These are phyloP conservation scores for Teratosphaeria zuluensis DNA, from an alignment of 2,329 filamentous ascomycete genomes.

Conservation along the genomic window DNA sequence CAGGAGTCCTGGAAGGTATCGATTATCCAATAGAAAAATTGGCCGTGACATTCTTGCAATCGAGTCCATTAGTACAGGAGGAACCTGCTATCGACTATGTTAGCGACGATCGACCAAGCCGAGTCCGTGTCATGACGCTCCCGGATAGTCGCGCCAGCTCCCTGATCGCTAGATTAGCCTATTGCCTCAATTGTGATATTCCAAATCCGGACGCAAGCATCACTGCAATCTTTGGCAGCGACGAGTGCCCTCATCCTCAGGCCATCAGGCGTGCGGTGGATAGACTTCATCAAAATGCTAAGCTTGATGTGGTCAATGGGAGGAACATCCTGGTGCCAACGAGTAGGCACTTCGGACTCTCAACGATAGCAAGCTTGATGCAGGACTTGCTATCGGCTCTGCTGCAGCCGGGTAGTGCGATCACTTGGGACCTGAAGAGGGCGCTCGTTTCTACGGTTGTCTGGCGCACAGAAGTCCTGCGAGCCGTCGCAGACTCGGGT, in stretches of 20 bases:
- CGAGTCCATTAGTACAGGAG: background rate
- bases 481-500: slow-evolving; percentile 3
- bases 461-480: slow-evolving; percentile 8
- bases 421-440: slow-evolving; percentile 8
- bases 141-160: background rate
- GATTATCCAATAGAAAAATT: background rate
- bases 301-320: slow-evolving; percentile 12
- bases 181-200: slow-evolving; percentile 1
- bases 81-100: background rate
- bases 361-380: slow-evolving; percentile 5
- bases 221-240: slow-evolving; percentile 7
- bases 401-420: slow-evolving; percentile 7
- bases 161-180: background rate
- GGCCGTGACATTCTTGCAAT: background rate
- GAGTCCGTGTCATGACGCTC: background rate
- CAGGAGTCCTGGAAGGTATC: background rate
- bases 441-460: slow-evolving; percentile 5
- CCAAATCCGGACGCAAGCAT: background rate
- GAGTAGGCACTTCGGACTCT: background rate
- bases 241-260: slow-evolving; percentile 11
- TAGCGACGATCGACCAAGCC: background rate
- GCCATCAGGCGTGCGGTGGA: slow-evolving; percentile 9
- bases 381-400: slow-evolving; percentile 9
- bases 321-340: slow-evolving; percentile 7
- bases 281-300: slow-evolving; percentile 8